Percentiles rank a stretch among this genome's conserved stretches.
Conservation (phyloP, 75 land plant species). For the Picea sitchensis region DNA sequence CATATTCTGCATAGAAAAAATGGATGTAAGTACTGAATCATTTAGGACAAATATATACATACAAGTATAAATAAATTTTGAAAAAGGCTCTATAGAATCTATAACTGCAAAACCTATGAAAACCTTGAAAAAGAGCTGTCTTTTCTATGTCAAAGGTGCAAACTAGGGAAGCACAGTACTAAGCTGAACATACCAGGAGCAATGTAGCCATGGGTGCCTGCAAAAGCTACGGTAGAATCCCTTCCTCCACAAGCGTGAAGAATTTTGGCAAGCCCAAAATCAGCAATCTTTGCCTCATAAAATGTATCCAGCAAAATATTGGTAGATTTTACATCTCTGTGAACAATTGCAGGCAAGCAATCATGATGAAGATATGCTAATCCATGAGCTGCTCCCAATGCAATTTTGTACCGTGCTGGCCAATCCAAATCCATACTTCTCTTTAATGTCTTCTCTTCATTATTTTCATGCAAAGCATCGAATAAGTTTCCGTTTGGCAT, state of each 20-base stretch:
- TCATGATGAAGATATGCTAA: slow-evolving; percentile 84
- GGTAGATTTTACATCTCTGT: slow-evolving; percentile 77
- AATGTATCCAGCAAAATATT: slow-evolving; percentile 73
- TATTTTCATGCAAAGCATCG: slow-evolving; percentile 15
- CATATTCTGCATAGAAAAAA: slow-evolving; percentile 46
- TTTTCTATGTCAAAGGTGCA: background rate
- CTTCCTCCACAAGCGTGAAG: slow-evolving; percentile 18
- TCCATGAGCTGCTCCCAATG: slow-evolving; percentile 68
- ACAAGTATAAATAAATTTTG: background rate
- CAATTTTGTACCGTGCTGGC: slow-evolving; percentile 49
- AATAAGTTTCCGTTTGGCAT: slow-evolving; percentile 35
- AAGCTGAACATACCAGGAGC: slow-evolving; percentile 51
- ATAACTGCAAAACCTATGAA: background rate
- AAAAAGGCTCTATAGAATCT: background rate
- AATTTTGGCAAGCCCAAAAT: slow-evolving; percentile 65
- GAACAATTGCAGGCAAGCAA: slow-evolving; percentile 58
- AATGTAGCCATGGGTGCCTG: slow-evolving; percentile 67
- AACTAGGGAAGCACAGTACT: background rate
- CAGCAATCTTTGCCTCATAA: slow-evolving; percentile 69
- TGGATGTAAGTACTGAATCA: background rate
- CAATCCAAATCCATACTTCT: slow-evolving; percentile 38
- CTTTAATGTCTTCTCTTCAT: slow-evolving; percentile 21
- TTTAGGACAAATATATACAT: background rate
- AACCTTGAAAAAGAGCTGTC: background rate
- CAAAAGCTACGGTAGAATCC: slow-evolving; percentile 32